Base-by-base conservation (phyloP, 192 early-diverging fungal species). In the Entomortierella chlamydospora region DNA sequence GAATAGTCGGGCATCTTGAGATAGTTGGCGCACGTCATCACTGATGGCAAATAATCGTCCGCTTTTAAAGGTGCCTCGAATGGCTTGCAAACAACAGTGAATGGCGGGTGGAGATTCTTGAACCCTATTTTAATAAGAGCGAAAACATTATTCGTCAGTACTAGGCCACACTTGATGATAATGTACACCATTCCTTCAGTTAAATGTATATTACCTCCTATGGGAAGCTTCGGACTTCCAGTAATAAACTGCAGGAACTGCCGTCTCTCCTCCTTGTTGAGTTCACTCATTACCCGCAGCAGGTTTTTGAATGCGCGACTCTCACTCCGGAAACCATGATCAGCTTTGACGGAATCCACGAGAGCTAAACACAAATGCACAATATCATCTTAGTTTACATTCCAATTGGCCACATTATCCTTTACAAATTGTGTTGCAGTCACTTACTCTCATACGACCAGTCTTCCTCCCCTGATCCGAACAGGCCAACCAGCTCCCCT, bases 21-120 rank as follows among this genome's bases (percentile, higher is more conserved):
- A 67, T 95, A 95, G 70, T 98, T 97, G 53, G 89, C 94, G 73
- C 97, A 98, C 5, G 97, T 98, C 97, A 98, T 98, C 28, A 98
- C 97, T 26, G 90, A 93, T 23, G 97, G 97, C 72, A 98, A 73
- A 60, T 91, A 95, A 45, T 91, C 90, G 71, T 98, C 94, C 0
- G 92, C 81, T 8, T 60, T 82, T 28, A 89, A 66, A 28, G 91
- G 88, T n/a, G 85, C 78, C 54, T 87, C 92, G 43, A 84, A 86
- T 9, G 83, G 86, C 78, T 97, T 97, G 69, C 93, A 86, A 2
- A 97, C 96, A 18, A 98, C 92, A 0, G 93, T 97, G 54, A 98
- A 84, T n/a, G 89, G 83, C 43, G 97, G 97, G 7, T 82, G 85
- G 31, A 98, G 85, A 0, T 88, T 86, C 25, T 89, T 91, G 84